A percentile compares a stretch with the other conserved stretches of the same genome.
phyloP scores from a whole-genome alignment of 2,329 filamentous ascomycete species.

The Hirsutella minnesotensis region DNA sequence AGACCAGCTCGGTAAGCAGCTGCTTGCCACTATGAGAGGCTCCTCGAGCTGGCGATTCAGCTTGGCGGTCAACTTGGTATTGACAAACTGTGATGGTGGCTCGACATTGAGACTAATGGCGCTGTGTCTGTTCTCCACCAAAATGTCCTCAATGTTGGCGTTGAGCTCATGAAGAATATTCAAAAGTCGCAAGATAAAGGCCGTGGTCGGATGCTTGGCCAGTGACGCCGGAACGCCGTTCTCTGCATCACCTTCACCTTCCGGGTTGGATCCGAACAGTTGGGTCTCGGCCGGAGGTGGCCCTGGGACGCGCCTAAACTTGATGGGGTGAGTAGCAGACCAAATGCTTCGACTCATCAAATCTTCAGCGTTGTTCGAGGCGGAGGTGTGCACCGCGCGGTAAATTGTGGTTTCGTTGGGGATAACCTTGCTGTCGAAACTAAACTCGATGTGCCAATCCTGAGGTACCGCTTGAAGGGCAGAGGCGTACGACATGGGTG shows the following conservation, averaged over 20 bases:
- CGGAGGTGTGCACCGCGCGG: conserved; percentile 68
- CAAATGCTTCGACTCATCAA: conserved; percentile 67
- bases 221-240: conserved; percentile 65
- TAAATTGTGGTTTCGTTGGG: conserved; percentile 93
- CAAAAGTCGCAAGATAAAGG: conserved; percentile 76
- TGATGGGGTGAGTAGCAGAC: conserved; percentile 83
- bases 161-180: conserved; percentile 90
- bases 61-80: conserved; percentile 96
- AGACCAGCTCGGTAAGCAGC: conserved; percentile 90
- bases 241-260: conserved; percentile 37
- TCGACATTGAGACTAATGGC: conserved; percentile 63
- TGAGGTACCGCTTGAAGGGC: conserved; percentile 71
- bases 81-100: conserved; percentile 88
- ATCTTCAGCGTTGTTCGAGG: conserved; percentile 40
- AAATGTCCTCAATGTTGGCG: conserved; percentile 80
- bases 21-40: conserved; percentile 91
- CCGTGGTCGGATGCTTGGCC: conserved; percentile 70
- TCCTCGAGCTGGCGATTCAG: conserved; percentile 94
- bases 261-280: conserved; percentile 41
- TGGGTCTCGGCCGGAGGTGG: conserved; percentile 65
- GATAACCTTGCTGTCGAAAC: conserved; percentile 70
- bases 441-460: conserved; percentile 98
- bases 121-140: conserved; percentile 61
- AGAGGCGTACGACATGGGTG: conserved; percentile 68
- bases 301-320: conserved; percentile 76